Base-by-base conservation (phyloP, 345 rosid species). In the Brassica carinata region DNA sequence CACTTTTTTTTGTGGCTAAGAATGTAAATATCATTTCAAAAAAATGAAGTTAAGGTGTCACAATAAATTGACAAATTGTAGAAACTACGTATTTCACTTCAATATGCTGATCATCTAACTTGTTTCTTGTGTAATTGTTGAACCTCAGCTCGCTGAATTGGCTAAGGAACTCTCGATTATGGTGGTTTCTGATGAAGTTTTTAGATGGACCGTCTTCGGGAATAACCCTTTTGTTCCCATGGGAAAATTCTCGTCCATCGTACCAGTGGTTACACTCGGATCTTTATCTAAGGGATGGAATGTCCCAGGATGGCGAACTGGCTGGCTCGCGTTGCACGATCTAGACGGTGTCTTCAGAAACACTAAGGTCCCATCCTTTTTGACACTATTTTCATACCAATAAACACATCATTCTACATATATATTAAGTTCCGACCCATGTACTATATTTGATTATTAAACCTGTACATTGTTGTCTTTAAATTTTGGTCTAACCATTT, bases 161-260 rank as follows among this genome's bases (percentile, higher is more conserved):
- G 90, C 91, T 13, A 65, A 65, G 70, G 85, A 83, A 79, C 86
- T 90, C 15, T 71, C 84, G 18, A 85, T 83, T 0, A 6, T 86
- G 61, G 92, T 91, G 82, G 87, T 89, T 65, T 69, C 88, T 18
- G 89, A 89, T 62, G 93, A 91, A 69, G 91, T 86, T 3, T 88
- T 74, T 79, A 83, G 55, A 15, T 87, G 88, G 62, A 69, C 87
- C 4, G 23, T 77, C 4, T 89, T 87, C 31, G 93, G 96, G 29
- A 51, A 8, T 8, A 84, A 69, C 5, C 87, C 83, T 7, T 91
- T 83, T 84, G 82, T 86, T 30, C 85, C 89, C 0, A 85, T 88
- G 89, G 90, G 81, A 13, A 78, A 30, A 3, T 91, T 88, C 31
- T 89, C 84, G n/a, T 84, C 86, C 0, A 85, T 83, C 23, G 88